Evolutionary conservation across 208 protist species (phyloP).

Genomic region (Endotrypanum monterogeii): DNA sequence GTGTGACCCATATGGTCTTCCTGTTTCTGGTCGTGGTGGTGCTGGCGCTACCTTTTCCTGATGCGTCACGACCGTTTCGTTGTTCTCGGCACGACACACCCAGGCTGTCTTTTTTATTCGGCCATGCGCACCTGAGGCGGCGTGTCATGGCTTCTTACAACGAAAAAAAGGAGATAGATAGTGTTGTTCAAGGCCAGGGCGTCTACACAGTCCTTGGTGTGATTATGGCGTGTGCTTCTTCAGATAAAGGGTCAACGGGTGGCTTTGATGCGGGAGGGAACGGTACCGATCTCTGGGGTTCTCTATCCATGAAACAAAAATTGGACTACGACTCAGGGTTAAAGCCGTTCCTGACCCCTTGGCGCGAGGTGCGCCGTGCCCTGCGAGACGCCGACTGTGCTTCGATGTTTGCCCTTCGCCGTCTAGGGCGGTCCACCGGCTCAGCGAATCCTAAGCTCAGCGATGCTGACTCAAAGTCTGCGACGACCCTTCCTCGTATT

Average conservation of each 20-base stretch:
- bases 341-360: slow-evolving; percentile 24
- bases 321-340: slow-evolving; percentile 22
- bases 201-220: slow-evolving; percentile 1
- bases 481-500: slow-evolving; percentile 16
- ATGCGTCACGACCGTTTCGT: not conserved
- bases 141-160: not conserved
- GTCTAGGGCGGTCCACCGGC: slow-evolving; percentile 8
- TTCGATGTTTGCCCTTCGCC: slow-evolving; percentile 21
- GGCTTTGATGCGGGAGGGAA: not conserved
- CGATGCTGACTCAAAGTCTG: not conserved
- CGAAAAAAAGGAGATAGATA: not conserved
- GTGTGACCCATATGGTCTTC: not conserved
- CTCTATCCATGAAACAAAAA: not conserved
- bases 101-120: not conserved
- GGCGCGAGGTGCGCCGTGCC: slow-evolving; percentile 14
- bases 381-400: slow-evolving; percentile 24
- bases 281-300: not conserved
- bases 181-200: not conserved
- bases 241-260: not conserved
- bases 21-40: not conserved
- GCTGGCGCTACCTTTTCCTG: not conserved
- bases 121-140: not conserved
- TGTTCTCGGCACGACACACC: not conserved
- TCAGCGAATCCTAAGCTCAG: not conserved
- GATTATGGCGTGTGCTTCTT: slow-evolving; percentile 5